Evolutionary conservation across 768 basidiomycete genomes (phyloP), one percentile per base, ranked within the genome.

Genomic region (Hygrophorus russula): DNA sequence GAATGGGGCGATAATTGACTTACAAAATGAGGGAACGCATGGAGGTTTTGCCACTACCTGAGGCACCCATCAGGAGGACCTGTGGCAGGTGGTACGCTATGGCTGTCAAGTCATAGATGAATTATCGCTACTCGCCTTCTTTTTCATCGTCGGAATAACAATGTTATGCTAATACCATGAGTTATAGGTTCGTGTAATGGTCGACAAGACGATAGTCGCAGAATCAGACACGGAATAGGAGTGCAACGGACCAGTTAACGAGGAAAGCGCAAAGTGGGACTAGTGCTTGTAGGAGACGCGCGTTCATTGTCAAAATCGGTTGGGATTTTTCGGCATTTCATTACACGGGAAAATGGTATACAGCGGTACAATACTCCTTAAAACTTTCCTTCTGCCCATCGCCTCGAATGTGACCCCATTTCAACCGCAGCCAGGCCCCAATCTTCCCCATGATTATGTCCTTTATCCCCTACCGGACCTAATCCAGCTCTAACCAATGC

Each of bases 1-100:
- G 29, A 44, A 39, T 14, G 19, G 17, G 33, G 29, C 45, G 34
- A 35, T 31, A 39, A 41, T 42, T 36, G 39, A 67, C 88, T 67
- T 65, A 93, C 91, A 99, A 99, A 58, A 99, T 98, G 62, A 99
- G 83, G 19, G 92, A 93, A 42, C 96, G 78, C 96, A 99, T 99
- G 4, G 94, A 98, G 9, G 94, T 97, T 70, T 89, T 90, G 45
- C 86, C 86, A 56, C 87, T 89, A 50, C 88, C 89, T 15, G 87
- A 90, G 55, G 92, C 91, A 51, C 96, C 96, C 96, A 99, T 99
- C 48, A 98, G 72, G 53, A 99, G 78, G 36, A 97, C 91, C 93
- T 97, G 46, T 19, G 30, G 33, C 14, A 44, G n/a, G 36, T 29
- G 20, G 33, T 17, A 18, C 28, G 35, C 30, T 28, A 38, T 28